A percentile compares a stretch with the other conserved stretches of the same genome.
Evolutionary conservation across 148 eudicot genomes (phyloP).

Genomic region (Beta vulgaris): DNA sequence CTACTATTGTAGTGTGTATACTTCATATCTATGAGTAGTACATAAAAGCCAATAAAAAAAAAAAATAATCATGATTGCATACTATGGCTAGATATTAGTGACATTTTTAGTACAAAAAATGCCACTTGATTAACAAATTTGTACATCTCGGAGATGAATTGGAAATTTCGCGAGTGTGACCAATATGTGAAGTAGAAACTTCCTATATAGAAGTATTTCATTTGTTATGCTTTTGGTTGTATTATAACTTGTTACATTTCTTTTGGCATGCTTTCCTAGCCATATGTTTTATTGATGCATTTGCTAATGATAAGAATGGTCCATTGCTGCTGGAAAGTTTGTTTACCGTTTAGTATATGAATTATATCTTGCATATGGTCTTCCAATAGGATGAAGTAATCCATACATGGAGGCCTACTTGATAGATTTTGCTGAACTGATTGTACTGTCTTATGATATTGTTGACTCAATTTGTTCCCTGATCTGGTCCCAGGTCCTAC

Average conservation of each 20-base stretch:
- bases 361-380: constrained; percentile 21
- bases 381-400: constrained; percentile 15
- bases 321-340: constrained; percentile 13
- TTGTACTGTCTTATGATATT: constrained; percentile 24
- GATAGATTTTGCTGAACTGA: constrained; percentile 3
- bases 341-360: constrained; percentile 10
- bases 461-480: constrained; percentile 23
- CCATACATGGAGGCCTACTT: constrained; percentile 25
- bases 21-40: too few species aligned
- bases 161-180: too few species aligned
- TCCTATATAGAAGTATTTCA: too few species aligned
- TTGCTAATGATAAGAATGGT: background rate
- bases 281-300: background rate
- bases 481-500: constrained; percentile 14
- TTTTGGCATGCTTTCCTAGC: background rate
- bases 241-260: background rate
- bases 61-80: too few species aligned
- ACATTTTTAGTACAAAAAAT: too few species aligned
- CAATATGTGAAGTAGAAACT: background rate
- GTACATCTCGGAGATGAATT: too few species aligned
- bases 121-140: too few species aligned
- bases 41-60: too few species aligned
- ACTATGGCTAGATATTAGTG: too few species aligned
- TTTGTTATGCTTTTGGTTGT: background rate
- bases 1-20: too few species aligned